Evolutionary conservation across 208 protist genomes (phyloP), one percentile per base, ranked within the genome.

Genomic region (Wallacemonas collosoma): DNA sequence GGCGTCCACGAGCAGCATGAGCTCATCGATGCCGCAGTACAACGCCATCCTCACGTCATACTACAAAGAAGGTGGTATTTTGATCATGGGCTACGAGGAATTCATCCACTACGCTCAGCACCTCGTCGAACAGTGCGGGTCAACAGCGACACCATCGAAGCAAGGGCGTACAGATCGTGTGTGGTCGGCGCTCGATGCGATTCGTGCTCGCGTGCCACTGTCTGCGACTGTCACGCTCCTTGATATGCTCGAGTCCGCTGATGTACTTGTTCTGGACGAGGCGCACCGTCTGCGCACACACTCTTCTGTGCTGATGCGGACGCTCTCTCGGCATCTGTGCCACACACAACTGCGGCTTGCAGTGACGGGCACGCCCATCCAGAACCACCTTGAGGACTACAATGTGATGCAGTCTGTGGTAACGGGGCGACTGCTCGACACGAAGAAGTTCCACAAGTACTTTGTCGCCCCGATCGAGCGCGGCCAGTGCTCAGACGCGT

Each of bases 351-450:
- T 96, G 54, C 89, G 94, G 11, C 47, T 98, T 9, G 89, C 91
- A 1, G 83, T 98, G 5, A 98, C 94, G 3, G 94, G 94, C 17
- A 97, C 93, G 9, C 93, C 93, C 35, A 75, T 97, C 39, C 93
- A 97, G 72, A 97, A 97, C 57, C 86, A 97, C 71, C 71, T 98
- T 9, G 82, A 87, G 48, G 89, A 96, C 74, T 98, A 98, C 70
- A 95, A 88, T 58, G 85, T 91, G 7, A 97, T 98, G 93, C 77
- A 92, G 68, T 86, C 93, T 14, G 81, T 89, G 8, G 84, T 96
- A 0, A 93, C 81, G 1, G 88, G 86, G 9, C 43, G 62, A 2
- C 65, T 81, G 47, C 61, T 93, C 39, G 81, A 93, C 69, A 65
- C 73, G 6, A 68, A 75, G 17, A 70, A 86, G 36, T 93, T 95